Base-by-base conservation (phyloP, 2,329 filamentous ascomycete genomes). In the Colletotrichum brevisporum region DNA sequence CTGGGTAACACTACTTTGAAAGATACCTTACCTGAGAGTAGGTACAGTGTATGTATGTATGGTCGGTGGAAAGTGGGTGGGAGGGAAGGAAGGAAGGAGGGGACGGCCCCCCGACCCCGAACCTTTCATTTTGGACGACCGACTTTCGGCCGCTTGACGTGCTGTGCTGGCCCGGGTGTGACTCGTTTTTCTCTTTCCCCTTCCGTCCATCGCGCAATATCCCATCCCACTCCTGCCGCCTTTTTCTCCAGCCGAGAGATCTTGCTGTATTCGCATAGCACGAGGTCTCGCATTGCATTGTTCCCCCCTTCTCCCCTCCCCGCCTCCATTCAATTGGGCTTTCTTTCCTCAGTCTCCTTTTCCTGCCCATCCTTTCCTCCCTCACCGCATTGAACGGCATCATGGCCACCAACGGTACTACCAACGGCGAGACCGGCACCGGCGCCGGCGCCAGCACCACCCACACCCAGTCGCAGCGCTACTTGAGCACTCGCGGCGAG, bases 401-500 rank as follows among this genome's bases (percentile, higher is more conserved):
- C 67, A 86, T 85, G 83, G 79, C 82, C 57, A 79, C 78, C 73
- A 83, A 82, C 74, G 79, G 78, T 71, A 76, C 76, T 66, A 71
- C 77, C 67, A 77, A 79, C 71, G 80, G 77, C 74, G 43, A 60
- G 18, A 60, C 51, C 55, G 58, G 53, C 27, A 56, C 52, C 52
- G 56, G 45, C 39, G 57, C 52, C 51, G 75, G 43, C 41, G 58
- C 52, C 51, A 74, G 75, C 53, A 73, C 68, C 73, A 79, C 79
- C 53, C 83, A 84, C 72, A 83, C 81, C 63, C 76, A 77, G 71
- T 85, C 84, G 65, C 85, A 86, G 76, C 80, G 82, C 61, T 87
- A 87, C 73, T 75, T 87, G 71, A 85, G 83, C 75, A 87, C 85
- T 47, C 80, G 85, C 61, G 85, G 85, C 67, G 83, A 84, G 50